These are phyloP conservation scores for Drechslerella stenobrocha DNA, from an alignment of 2,329 filamentous ascomycete species.

Conservation along the genomic window DNA sequence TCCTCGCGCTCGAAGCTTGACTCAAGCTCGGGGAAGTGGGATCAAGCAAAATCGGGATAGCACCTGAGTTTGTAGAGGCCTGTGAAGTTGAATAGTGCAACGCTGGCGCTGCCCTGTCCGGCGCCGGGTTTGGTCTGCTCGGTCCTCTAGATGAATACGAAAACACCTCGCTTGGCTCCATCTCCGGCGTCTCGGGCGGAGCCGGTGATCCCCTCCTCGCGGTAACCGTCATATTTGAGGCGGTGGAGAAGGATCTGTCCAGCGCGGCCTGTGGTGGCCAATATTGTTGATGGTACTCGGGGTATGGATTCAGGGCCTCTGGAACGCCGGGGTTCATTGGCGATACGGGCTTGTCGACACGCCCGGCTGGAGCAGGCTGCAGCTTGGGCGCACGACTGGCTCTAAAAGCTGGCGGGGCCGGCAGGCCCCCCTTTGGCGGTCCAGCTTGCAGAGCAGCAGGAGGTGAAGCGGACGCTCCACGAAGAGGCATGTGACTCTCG, in stretches of 20 bases:
- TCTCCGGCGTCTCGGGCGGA: constrained; percentile 86
- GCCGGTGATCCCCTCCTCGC: constrained; percentile 91
- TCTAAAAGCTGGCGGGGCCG: constrained; percentile 51
- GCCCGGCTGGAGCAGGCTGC: constrained; percentile 43
- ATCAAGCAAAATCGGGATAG: constrained; percentile 43
- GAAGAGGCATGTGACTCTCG: constrained; percentile 31
- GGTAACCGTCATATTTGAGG: constrained; percentile 88
- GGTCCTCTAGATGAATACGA: constrained; percentile 87
- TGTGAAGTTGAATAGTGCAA: constrained; percentile 59
- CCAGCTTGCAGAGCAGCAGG: constrained; percentile 48
- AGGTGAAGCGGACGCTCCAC: constrained; percentile 34
- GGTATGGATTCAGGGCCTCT: constrained; percentile 55
- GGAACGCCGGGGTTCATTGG: constrained; percentile 50
- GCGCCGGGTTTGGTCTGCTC: constrained; percentile 64
- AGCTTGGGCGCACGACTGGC: constrained; percentile 49
- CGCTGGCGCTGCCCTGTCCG: constrained; percentile 81
- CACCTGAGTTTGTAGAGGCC: constrained; percentile 54
- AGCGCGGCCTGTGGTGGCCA: constrained; percentile 63
- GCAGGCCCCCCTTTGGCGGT: constrained; percentile 50
- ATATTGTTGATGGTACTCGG: constrained; percentile 65
- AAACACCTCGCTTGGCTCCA: constrained; percentile 70
- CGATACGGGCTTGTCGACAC: constrained; percentile 47
- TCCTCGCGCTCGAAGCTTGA: constrained; percentile 27
- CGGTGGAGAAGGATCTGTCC: constrained; percentile 73
- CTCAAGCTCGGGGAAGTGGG: constrained; percentile 41